These are phyloP conservation scores for Ceratocystis eucalypticola DNA, from an alignment of 2,329 filamentous ascomycete genomes.

Conservation along the genomic window DNA sequence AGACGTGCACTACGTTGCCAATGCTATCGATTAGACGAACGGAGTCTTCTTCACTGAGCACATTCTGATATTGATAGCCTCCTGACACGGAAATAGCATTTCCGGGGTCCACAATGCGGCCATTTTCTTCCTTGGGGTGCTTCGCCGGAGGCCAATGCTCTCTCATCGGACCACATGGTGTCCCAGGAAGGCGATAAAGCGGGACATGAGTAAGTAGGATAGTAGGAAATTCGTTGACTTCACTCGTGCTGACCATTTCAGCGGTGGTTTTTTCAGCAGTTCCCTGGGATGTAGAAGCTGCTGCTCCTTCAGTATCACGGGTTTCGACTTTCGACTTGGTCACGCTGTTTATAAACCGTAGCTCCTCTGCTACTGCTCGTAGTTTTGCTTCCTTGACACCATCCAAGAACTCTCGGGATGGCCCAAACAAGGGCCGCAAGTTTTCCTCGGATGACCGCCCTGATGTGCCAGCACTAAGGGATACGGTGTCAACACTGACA, in stretches of 20 bases:
- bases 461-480: constrained; percentile 58
- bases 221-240: constrained; percentile 56
- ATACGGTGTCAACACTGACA: constrained; percentile 80
- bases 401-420: constrained; percentile 63
- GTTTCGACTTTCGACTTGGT: constrained; percentile 37
- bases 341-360: constrained; percentile 46
- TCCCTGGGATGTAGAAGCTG: background rate
- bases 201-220: constrained; percentile 86
- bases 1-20: constrained; percentile 71
- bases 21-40: constrained; percentile 61
- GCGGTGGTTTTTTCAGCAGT: background rate
- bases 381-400: constrained; percentile 50
- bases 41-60: constrained; percentile 65
- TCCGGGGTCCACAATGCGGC: constrained; percentile 40
- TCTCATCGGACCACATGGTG: constrained; percentile 73
- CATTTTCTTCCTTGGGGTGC: constrained; percentile 28
- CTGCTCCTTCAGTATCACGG: constrained; percentile 23
- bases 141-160: constrained; percentile 68
- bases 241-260: constrained; percentile 31
- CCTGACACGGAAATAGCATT: constrained; percentile 65
- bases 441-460: constrained; percentile 38
- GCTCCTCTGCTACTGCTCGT: constrained; percentile 53
- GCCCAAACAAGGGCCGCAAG: constrained; percentile 54
- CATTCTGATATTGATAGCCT: constrained; percentile 96
- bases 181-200: constrained; percentile 66